Base-by-base conservation (phyloP, 352 stramenopile species). In the Pythium utonaiense region DNA sequence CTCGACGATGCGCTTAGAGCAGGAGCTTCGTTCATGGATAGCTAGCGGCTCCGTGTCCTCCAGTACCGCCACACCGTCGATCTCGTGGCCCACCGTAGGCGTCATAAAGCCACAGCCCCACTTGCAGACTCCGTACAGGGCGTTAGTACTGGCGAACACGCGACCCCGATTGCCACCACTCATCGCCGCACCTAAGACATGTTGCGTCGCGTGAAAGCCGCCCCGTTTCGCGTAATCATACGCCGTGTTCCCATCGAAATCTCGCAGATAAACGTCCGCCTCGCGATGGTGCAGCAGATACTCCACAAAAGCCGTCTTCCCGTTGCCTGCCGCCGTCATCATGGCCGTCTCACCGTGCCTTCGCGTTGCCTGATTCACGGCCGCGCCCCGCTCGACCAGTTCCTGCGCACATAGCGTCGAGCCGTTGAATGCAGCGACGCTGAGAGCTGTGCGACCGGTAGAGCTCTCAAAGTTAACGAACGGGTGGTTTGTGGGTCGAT, bases 71-170 rank as follows among this genome's bases (percentile, higher is more conserved):
- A 67, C 53, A n/a, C 22, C 22, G n/a, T 28, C 56, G 3, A 78
- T 70, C 0, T 56, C 25, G 45, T 83, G 67, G 14, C 49, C 71
- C 2, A 77, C 60, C 3, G 62, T 57, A 5, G 50, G 41, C 13
- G 68, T 53, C 71, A 91, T 75, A 53, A 87, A 78, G 6, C 80
- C 77, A 21, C 80, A 91, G 17, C 78, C 80, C 77, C 77, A 88
- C 31, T 83, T 83, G 42, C 80, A 91, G 0, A 87, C 70, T 0
- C 75, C 71, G 27, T 76, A 83, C 16, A 85, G 40, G 6, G 69
- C 77, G 13, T 72, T 84, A 19, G 62, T 45, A 13, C 62, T 71
- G 22, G 60, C 62, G 30, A 78, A 74, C 8, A 77, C 66, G 13
- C 69, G 62, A 6, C 65, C 72, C 21, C 67, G 77, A 19, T 68